Evolutionary conservation across 176 grass and related monocot genomes (phyloP).

Genomic region (Neostapfia colusana): DNA sequence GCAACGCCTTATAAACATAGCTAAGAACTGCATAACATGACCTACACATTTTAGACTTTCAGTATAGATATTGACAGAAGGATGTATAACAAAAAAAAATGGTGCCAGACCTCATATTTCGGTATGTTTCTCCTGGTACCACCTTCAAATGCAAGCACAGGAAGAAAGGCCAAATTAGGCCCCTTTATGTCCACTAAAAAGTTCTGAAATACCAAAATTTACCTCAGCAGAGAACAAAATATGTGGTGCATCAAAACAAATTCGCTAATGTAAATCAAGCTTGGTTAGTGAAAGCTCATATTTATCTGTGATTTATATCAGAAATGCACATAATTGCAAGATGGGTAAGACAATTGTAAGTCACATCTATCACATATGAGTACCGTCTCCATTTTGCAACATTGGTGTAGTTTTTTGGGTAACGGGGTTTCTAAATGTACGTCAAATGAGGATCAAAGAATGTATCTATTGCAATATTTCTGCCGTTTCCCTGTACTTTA

Average conservation of each 20-base stretch:
- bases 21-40: slow-evolving; percentile 7
- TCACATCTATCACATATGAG: background rate
- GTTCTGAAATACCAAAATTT: slow-evolving; percentile 58
- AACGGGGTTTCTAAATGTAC: background rate
- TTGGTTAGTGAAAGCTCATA: background rate
- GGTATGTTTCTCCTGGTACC: slow-evolving; percentile 93
- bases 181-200: slow-evolving; percentile 97
- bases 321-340: slow-evolving; percentile 10
- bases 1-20: background rate
- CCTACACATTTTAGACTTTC: background rate
- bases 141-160: slow-evolving; percentile 92
- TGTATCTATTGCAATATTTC: background rate
- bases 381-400: background rate
- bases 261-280: slow-evolving; percentile 20
- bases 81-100: background rate
- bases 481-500: background rate
- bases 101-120: slow-evolving; percentile 77
- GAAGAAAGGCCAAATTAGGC: slow-evolving; percentile 67
- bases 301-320: background rate
- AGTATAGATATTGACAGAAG: background rate
- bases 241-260: background rate
- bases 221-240: slow-evolving; percentile 29
- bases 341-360: background rate
- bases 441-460: background rate
- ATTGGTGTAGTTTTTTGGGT: background rate